Conservation (phyloP, 2,329 filamentous ascomycete genomes). For the Ophiocordyceps sinensis region DNA sequence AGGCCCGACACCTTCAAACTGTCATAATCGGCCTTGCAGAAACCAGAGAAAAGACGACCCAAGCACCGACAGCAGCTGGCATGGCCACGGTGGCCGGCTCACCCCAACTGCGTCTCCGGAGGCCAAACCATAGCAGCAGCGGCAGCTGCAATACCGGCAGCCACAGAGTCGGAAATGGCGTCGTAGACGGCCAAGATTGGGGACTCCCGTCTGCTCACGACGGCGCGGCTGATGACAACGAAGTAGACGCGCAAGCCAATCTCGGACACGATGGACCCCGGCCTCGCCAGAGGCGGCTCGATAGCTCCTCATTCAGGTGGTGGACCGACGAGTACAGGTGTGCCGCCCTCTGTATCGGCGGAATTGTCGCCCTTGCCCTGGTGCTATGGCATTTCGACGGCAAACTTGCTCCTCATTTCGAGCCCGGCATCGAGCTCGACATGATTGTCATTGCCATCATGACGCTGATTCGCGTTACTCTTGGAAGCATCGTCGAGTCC, state of each 20-base stretch:
- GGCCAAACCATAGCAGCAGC: neutral
- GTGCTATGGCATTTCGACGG: slow-evolving; percentile 17
- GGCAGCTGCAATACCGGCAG: neutral
- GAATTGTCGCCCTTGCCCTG: slow-evolving; percentile 12
- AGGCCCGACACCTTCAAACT: too few relatives aligned
- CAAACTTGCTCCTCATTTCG: slow-evolving; percentile 14
- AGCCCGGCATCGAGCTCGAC: slow-evolving; percentile 15
- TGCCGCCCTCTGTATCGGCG: slow-evolving; percentile 13
- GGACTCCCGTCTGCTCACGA: neutral
- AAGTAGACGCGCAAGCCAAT: neutral
- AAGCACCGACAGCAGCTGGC: too few relatives aligned
- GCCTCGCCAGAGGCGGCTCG: slow-evolving; percentile 2
- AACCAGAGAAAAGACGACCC: too few relatives aligned
- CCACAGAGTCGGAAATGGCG: neutral
- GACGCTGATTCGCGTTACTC: slow-evolving; percentile 19
- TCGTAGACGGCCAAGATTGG: neutral
- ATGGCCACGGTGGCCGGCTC: too few relatives aligned
- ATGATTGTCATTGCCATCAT: slow-evolving; percentile 22
- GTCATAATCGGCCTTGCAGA: too few relatives aligned
- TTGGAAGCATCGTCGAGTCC: slow-evolving; percentile 20
- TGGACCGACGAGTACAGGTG: slow-evolving; percentile 22
- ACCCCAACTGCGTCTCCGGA: too few relatives aligned
- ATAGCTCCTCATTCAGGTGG: slow-evolving; percentile 15
- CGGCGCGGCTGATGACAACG: neutral
- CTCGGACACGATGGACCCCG: neutral